Percentiles rank a stretch among this genome's conserved stretches.
Conservation (phyloP, 2,329 filamentous ascomycete species). For the Fusarium abutilonis region DNA sequence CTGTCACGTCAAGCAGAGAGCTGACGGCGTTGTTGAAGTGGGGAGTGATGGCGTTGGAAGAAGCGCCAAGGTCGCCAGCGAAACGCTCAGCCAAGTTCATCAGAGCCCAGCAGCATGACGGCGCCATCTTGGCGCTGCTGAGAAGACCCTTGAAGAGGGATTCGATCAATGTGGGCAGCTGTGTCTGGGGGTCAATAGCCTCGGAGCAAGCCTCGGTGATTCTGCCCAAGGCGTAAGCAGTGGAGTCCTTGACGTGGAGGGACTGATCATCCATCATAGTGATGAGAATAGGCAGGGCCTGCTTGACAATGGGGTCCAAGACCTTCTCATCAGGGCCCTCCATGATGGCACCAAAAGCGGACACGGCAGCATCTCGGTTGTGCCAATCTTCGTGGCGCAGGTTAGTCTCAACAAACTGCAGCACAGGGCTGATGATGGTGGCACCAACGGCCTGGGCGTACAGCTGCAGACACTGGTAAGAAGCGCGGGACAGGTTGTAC, state of each 20-base stretch:
- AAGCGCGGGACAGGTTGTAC: conserved; percentile 94
- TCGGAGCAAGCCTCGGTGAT: conserved; percentile 95
- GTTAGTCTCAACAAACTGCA: conserved; percentile 91
- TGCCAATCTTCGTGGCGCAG: conserved; percentile 94
- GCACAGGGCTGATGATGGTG: conserved; percentile 84
- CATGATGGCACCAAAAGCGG: conserved; percentile 98
- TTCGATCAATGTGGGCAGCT: conserved; percentile 85
- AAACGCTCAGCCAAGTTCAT: conserved; percentile 99
- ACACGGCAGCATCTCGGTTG: conserved; percentile 92
- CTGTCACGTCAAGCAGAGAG: conserved; percentile 85
- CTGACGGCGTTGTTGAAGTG: conserved; percentile 94
- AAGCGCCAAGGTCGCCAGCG: conserved; percentile 81
- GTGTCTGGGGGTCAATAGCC: conserved; percentile 84
- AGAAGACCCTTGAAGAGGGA: conserved; percentile 90
- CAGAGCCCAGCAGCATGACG: conserved; percentile 97
- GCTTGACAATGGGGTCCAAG: conserved; percentile 93
- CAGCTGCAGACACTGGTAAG: conserved; percentile 95
- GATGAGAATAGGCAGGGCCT: conserved; percentile 91
- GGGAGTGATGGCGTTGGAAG: conserved; percentile 83
- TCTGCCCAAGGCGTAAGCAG: conserved; percentile 93
- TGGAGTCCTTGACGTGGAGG: conserved; percentile 93
- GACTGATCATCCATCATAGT: conserved; percentile 90
- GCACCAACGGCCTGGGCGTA: conserved; percentile 92
- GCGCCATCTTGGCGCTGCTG: conserved; percentile 94
- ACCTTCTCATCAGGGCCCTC: conserved; percentile 95